Conservation (phyloP, 31 red algal genomes). For the Endocladia muricata region DNA sequence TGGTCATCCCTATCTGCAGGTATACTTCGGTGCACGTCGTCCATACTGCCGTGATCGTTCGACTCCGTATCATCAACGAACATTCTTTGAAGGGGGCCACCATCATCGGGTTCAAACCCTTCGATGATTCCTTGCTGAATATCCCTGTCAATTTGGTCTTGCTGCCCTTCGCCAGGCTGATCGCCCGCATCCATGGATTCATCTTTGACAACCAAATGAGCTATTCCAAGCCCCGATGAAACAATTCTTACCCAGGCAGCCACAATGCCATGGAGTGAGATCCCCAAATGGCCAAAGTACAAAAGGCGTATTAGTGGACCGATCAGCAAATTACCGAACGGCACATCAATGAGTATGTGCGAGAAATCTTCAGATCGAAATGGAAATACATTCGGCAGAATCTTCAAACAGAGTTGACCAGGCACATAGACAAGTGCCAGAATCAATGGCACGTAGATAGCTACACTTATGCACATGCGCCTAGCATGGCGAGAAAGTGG, state of each 20-base stretch:
- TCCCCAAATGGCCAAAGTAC: slow-evolving; percentile 49
- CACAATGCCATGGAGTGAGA: slow-evolving; percentile 30
- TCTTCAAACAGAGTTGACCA: slow-evolving; percentile 35
- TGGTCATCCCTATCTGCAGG: not conserved
- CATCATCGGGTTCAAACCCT: not conserved
- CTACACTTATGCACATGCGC: slow-evolving; percentile 71
- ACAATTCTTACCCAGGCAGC: slow-evolving; percentile 50
- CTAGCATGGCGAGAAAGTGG: slow-evolving; percentile 80
- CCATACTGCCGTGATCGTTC: not conserved
- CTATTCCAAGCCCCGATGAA: slow-evolving; percentile 55
- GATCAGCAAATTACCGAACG: slow-evolving; percentile 70
- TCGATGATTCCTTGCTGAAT: not conserved
- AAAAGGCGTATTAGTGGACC: slow-evolving; percentile 68
- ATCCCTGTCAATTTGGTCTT: not conserved
- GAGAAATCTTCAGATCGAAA: slow-evolving; percentile 70
- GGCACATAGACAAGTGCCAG: slow-evolving; percentile 70
- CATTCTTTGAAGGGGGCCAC: not conserved
- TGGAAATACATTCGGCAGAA: slow-evolving; percentile 72
- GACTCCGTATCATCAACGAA: not conserved
- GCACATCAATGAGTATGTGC: slow-evolving; percentile 68
- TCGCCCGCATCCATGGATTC: slow-evolving; percentile 16
- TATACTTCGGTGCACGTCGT: not conserved
- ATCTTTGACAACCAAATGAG: slow-evolving; percentile 69
- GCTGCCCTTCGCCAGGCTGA: not conserved
- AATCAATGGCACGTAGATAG: slow-evolving; percentile 84